A percentile compares a stretch with the other conserved stretches of the same genome.
Conservation (phyloP, 2,329 filamentous ascomycete species). For the Colletotrichum eleusines region DNA sequence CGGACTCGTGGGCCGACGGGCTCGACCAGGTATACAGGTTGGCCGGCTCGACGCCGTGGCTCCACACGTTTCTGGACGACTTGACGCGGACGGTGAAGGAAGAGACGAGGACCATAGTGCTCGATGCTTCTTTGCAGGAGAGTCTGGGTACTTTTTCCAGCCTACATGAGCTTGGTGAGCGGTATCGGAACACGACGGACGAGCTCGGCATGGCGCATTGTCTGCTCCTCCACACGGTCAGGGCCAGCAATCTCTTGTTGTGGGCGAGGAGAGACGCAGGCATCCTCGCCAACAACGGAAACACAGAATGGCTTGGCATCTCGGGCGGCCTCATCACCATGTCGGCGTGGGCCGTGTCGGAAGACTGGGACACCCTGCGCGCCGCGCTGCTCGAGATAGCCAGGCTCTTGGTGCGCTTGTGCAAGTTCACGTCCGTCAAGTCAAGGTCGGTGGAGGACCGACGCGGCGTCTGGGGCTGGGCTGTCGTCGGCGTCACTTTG, state of each 20-base stretch:
- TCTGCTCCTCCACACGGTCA: neutral
- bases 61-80: neutral
- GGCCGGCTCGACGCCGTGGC: neutral
- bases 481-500: neutral
- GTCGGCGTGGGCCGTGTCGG: neutral
- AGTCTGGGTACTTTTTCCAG: neutral
- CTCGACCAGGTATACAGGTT: neutral
- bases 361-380: neutral
- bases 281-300: neutral
- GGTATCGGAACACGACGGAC: neutral
- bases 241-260: neutral
- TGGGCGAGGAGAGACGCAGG: neutral
- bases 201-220: neutral
- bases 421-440: neutral
- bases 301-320: neutral
- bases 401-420: neutral
- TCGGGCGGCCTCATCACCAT: neutral
- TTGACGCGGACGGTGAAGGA: neutral
- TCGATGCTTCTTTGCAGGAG: neutral
- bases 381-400: neutral
- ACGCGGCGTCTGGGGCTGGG: slow-evolving; percentile 46
- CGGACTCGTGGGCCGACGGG: neutral
- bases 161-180: neutral
- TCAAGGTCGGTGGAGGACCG: neutral
- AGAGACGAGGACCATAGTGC: neutral